Evolutionary conservation across 192 early-diverging fungal genomes (phyloP), one percentile per base, ranked within the genome.

Genomic region (Gonapodya sp.): DNA sequence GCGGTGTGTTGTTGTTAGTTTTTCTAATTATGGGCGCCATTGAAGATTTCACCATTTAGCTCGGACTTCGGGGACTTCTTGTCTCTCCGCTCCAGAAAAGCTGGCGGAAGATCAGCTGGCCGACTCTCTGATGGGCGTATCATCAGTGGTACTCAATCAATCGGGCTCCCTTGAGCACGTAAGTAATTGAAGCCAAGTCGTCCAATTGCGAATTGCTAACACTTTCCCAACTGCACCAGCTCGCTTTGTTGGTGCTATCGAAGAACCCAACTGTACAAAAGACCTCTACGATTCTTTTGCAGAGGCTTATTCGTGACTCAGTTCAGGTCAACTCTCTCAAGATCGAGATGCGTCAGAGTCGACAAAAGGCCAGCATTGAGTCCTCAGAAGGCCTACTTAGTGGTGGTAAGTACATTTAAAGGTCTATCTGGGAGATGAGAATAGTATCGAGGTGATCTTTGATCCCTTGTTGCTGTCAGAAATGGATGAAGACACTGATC

Each of bases 261-360:
- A 75, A 82, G 2, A 88, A 85, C 81, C 72, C 73, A 1, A 84
- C 81, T 8, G 84, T 85, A 0, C 87, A 88, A 80, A 80, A 75
- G 0, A 73, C 74, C 2, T 80, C 85, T 1, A 87, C 83, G 64
- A 36, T 35, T 0, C 79, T 88, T 18, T 79, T 88, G 37, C 73
- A 80, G 18, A 77, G 81, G 36, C 36, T 87, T 31, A 88, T 80
- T 18, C 31, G 72, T 31, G 78, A 85, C 79, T 36, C 35, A 18
- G 82, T 87, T 36, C 84, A 87, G 73, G 36, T 72, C 8, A 46
- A 84, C 18, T 87, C 86, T 1, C 73, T 88, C 1, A 78, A 78
- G 34, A 73, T 88, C 31, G 87, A 88, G 79, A 84, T 88, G 84
- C 46, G 46, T 24, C 46, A 64, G 46, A 24, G 46, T 64, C 46